Conservation (phyloP, 1,284 basidiomycete genomes). For the Pisolithus thermaeus region DNA sequence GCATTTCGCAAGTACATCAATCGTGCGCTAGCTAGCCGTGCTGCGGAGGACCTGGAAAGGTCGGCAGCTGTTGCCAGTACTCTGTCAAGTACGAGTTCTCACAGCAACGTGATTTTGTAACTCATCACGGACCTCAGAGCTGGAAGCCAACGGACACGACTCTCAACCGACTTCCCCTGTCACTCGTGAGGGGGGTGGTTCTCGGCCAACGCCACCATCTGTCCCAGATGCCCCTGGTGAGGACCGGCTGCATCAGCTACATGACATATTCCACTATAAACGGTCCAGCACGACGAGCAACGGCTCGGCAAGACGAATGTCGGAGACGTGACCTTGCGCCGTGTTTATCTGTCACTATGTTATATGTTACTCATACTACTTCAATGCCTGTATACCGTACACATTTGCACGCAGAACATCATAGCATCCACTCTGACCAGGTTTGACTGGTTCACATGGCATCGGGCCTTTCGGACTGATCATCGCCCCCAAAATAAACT, state of each 20-base stretch:
- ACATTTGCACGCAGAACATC: conserved; percentile 16
- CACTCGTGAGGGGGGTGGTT: conserved; percentile 19
- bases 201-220: conserved; percentile 27
- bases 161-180: conserved; percentile 25
- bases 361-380: conserved; percentile 16
- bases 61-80: conserved; percentile 72
- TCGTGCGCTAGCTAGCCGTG: conserved; percentile 74
- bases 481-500: background rate
- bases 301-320: conserved; percentile 41
- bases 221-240: conserved; percentile 36
- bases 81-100: conserved; percentile 56
- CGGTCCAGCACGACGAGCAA: conserved; percentile 64
- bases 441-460: background rate
- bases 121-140: conserved; percentile 37
- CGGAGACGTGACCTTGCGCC: conserved; percentile 9
- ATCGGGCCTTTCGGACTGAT: background rate
- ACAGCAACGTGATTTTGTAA: conserved; percentile 5
- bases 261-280: conserved; percentile 74
- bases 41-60: conserved; percentile 79
- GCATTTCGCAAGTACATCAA: conserved; percentile 84
- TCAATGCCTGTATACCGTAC: conserved; percentile 20
- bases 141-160: conserved; percentile 52
- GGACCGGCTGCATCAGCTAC: conserved; percentile 67
- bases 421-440: conserved; percentile 7
- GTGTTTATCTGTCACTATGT: conserved; percentile 12